A percentile compares a stretch with the other conserved stretches of the same genome.
phyloP scores from a whole-genome alignment of 495 filamentous ascomycete genomes.

The Penicillium verhagenii region DNA sequence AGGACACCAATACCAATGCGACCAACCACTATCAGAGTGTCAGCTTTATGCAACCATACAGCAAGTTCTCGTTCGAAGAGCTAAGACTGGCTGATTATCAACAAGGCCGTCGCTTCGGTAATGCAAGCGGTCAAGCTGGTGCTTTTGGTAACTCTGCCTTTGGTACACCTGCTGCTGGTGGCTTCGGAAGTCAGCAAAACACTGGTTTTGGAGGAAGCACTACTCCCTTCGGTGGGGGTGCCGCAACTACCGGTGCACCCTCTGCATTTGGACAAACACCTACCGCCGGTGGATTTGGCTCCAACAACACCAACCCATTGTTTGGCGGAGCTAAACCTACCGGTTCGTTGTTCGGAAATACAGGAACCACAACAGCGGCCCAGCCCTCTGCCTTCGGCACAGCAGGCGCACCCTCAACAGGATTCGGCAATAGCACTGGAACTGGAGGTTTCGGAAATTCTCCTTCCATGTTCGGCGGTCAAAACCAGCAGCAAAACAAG shows the following conservation, averaged over 20 bases:
- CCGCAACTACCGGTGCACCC: slow-evolving; percentile 41
- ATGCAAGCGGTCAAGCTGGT: slow-evolving; percentile 74
- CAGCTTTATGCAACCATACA: slow-evolving; percentile 79
- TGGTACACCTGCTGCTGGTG: slow-evolving; percentile 27
- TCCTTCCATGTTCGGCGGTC: slow-evolving; percentile 48
- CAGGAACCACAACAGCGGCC: slow-evolving; percentile 29
- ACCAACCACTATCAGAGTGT: slow-evolving; percentile 85
- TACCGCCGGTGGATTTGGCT: slow-evolving; percentile 48
- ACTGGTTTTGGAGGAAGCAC: slow-evolving; percentile 53
- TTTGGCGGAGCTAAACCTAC: slow-evolving; percentile 52
- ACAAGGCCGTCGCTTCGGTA: slow-evolving; percentile 79
- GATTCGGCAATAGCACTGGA: slow-evolving; percentile 33
- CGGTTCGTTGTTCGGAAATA: slow-evolving; percentile 38
- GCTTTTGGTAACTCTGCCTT: slow-evolving; percentile 68
- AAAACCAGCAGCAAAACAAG: slow-evolving; percentile 42
- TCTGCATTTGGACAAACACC: slow-evolving; percentile 48
- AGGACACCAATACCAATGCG: slow-evolving; percentile 60
- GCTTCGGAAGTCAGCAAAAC: slow-evolving; percentile 42
- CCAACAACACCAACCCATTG: not conserved
- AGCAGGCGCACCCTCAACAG: slow-evolving; percentile 27
- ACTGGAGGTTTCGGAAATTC: slow-evolving; percentile 22
- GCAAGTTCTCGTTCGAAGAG: slow-evolving; percentile 88
- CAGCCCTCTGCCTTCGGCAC: slow-evolving; percentile 39
- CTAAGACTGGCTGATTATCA: slow-evolving; percentile 85
- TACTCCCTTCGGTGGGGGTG: slow-evolving; percentile 56